These are phyloP conservation scores for Simmondsia chinensis DNA, from an alignment of 148 eudicot species.

Conservation along the genomic window DNA sequence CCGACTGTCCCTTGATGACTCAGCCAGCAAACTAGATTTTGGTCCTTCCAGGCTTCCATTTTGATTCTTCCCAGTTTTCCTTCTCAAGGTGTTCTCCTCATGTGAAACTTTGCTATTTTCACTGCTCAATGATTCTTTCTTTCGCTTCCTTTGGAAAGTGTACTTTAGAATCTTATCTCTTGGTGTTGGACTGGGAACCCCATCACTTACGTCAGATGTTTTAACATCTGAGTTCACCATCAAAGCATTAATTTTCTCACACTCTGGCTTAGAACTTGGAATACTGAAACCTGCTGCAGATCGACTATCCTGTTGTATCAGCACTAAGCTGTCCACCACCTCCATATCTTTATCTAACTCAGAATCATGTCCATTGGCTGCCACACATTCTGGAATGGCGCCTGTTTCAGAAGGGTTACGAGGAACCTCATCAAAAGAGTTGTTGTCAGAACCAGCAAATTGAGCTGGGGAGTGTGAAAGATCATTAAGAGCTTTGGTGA, in stretches of 20 bases:
- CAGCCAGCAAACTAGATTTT: conserved; percentile 20
- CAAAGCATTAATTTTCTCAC: conserved; percentile 14
- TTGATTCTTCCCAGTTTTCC: conserved; percentile 21
- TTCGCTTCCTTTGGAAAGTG: conserved; percentile 32
- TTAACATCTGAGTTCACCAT: conserved; percentile 12
- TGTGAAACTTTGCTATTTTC: conserved; percentile 12
- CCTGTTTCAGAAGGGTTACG: conserved; percentile 4
- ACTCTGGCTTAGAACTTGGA: conserved; percentile 11
- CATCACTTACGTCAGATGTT: conserved; percentile 11
- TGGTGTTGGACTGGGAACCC: conserved; percentile 20
- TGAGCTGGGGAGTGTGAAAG: conserved; percentile 5
- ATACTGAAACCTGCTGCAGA: conserved; percentile 10
- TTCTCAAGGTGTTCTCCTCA: conserved; percentile 18
- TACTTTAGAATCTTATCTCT: conserved; percentile 38
- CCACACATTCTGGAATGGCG: conserved; percentile 4
- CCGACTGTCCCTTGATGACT: conserved; percentile 39
- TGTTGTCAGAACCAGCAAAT: conserved; percentile 3
- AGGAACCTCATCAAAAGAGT: conserved; percentile 12
- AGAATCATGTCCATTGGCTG: conserved; percentile 7
- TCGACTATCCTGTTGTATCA: conserved; percentile 15
- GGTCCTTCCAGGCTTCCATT: conserved; percentile 16
- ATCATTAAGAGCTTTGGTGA: conserved; percentile 1
- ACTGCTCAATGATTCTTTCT: conserved; percentile 14
- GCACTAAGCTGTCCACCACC: conserved; percentile 12
- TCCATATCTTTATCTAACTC: conserved; percentile 17